These are phyloP conservation scores for Metschnikowia lunata DNA, from an alignment of 805 yeast species.

Conservation along the genomic window DNA sequence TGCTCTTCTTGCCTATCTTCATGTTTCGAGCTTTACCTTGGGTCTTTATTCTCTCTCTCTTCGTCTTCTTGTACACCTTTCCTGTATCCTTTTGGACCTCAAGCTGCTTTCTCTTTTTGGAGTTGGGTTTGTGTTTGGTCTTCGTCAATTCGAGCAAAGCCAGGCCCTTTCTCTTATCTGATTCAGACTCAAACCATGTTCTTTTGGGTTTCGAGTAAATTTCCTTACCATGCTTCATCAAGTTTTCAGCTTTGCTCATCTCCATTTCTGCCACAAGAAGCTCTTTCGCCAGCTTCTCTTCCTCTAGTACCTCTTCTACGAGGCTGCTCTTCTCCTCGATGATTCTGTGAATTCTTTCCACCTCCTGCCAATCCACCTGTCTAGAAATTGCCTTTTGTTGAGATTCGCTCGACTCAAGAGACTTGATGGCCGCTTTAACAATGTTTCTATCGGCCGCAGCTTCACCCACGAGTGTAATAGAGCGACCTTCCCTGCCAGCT, in stretches of 20 bases:
- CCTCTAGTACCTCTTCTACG: conserved; percentile 74
- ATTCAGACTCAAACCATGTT: conserved; percentile 86
- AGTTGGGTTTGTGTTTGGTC: conserved; percentile 53
- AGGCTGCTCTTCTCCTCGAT: conserved; percentile 56
- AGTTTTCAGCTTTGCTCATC: conserved; percentile 75
- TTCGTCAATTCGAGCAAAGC: conserved; percentile 40
- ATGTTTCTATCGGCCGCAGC: conserved; percentile 78
- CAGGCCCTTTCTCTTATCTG: conserved; percentile 44
- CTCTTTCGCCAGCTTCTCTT: conserved; percentile 87
- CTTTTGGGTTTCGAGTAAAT: conserved; percentile 87
- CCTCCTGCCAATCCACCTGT: conserved; percentile 83
- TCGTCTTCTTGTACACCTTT: conserved; percentile 77
- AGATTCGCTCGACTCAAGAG: conserved; percentile 39
- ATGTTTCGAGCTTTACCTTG: conserved; percentile 18
- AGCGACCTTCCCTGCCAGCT: conserved; percentile 94
- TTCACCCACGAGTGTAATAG: conserved; percentile 93
- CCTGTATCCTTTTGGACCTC: conserved; percentile 54
- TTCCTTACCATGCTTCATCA: conserved; percentile 75
- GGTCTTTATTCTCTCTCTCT: conserved; percentile 51
- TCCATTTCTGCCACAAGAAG: conserved; percentile 88
- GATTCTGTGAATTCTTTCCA: conserved; percentile 61
- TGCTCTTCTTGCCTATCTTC: conserved; percentile 9
- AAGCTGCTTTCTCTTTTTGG: conserved; percentile 66
- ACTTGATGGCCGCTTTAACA: conserved; percentile 84
- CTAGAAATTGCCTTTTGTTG: conserved; percentile 73